Base-by-base conservation (phyloP, 2,329 filamentous ascomycete genomes). In the Decorospora gaudefroyi region DNA sequence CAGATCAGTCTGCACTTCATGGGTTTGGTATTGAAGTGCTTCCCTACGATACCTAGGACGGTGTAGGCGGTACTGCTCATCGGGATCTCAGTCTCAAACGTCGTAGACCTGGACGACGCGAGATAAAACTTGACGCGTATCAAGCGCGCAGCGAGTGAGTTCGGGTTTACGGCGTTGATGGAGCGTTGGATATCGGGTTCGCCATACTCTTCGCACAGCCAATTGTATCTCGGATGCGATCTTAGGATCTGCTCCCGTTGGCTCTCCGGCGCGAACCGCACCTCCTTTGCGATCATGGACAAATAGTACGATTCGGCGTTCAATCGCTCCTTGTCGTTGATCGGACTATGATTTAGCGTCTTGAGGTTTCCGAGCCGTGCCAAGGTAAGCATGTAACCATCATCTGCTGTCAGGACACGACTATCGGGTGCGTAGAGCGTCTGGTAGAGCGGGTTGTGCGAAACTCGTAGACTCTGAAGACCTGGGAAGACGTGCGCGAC, bases 271-370 rank as follows among this genome's bases (percentile, higher is more conserved):
- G 82, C 79, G 3, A 77, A 73, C 1, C 83, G 79, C 26, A 96
- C 75, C 64, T 93, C 88, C 51, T 84, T 84, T 8, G 81, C 87
- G 45, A 96, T 93, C 40, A 87, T 81, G 0, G 86, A 88, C 8
- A 97, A 81, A 68, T 99, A 99, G 68, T 95, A 99, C 62, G 92
- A 85, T 59, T 97, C 93, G 4, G 90, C 90, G 62, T 97, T 93
- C 40, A 83, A 78, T 12, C 92, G 83, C 67, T 97, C 91, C 28
- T 85, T 82, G 1, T 76, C 58, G 0, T 84, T 84, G 56, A 97
- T 84, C 1, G 68, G 70, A 47, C 71, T 84, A 66, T 88, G 90
- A 65, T 93, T 93, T 19, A 96, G 78, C 1, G 76, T 77, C 39
- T 78, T 79, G 7, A 97, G 78, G 1, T 74, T 73, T 1, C 80